A percentile compares a stretch with the other conserved stretches of the same genome.
These are phyloP conservation scores for Ceratocystis alfenasii DNA, from an alignment of 2,329 filamentous ascomycete species.

Conservation along the genomic window DNA sequence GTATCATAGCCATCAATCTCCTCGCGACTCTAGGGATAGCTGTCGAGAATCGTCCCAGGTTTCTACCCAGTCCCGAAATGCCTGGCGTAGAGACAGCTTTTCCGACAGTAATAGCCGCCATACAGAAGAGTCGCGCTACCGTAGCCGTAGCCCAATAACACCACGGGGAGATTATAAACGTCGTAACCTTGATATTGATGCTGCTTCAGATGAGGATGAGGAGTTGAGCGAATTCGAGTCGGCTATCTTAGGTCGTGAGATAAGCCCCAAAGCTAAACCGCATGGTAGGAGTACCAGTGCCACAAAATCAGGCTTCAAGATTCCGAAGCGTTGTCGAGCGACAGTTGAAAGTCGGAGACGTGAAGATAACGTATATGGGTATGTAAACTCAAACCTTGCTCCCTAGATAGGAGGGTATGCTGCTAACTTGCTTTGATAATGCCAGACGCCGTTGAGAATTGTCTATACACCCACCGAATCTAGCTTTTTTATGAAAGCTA, in stretches of 20 bases:
- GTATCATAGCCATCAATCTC: neutral
- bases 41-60: neutral
- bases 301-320: neutral
- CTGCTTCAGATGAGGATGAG: neutral
- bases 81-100: slow-evolving; percentile 6
- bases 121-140: neutral
- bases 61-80: neutral
- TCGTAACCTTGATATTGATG: neutral
- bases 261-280: neutral
- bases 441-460: neutral
- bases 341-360: neutral
- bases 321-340: neutral
- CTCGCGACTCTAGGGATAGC: neutral
- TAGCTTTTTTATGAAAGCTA: too few species aligned
- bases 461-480: too few species aligned
- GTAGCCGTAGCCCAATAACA: slow-evolving; percentile 7
- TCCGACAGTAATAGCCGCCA: slow-evolving; percentile 2
- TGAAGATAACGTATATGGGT: slow-evolving; percentile 6
- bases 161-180: neutral
- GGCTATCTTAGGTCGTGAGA: neutral
- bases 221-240: neutral
- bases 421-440: too few species aligned
- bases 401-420: neutral
- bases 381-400: neutral
- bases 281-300: neutral